A percentile compares a stretch with the other conserved stretches of the same genome.
These are phyloP conservation scores for Kernera saxatilis DNA, from an alignment of 345 rosid genomes.

Conservation along the genomic window DNA sequence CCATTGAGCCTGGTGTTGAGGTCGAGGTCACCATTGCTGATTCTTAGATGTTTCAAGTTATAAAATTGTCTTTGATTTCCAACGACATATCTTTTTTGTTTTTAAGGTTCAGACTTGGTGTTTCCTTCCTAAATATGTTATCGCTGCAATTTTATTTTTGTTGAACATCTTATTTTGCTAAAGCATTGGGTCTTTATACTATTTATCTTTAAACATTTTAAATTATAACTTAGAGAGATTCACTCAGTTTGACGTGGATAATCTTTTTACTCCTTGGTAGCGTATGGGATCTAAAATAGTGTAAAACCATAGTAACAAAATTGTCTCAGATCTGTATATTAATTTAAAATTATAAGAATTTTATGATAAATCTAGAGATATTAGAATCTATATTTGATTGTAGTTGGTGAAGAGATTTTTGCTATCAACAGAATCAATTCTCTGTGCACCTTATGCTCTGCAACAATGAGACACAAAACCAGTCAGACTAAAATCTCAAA, in stretches of 20 bases:
- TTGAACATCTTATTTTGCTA: not conserved
- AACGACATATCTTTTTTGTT: not conserved
- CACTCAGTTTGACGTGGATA: not conserved
- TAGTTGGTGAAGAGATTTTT: too few species aligned
- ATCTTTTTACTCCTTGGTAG: not conserved
- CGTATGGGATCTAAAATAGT: not conserved
- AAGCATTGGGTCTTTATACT: not conserved
- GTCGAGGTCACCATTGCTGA: constrained; percentile 74
- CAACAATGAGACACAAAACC: too few species aligned
- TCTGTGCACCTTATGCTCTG: too few species aligned
- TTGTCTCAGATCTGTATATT: too few species aligned
- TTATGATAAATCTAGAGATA: too few species aligned
- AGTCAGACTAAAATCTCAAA: too few species aligned
- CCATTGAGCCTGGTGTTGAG: constrained; percentile 74
- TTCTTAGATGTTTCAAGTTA: constrained; percentile 16
- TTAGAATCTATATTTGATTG: too few species aligned
- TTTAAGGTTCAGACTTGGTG: not conserved
- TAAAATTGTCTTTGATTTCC: not conserved
- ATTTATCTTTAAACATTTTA: not conserved
- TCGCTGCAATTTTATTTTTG: not conserved
- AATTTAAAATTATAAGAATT: too few species aligned
- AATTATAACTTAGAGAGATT: not conserved
- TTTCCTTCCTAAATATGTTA: not conserved
- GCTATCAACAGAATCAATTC: too few species aligned
- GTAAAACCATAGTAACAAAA: too few species aligned